phyloP scores from a whole-genome alignment of 495 filamentous ascomycete genomes.

The Eremomyces bilateralis region DNA sequence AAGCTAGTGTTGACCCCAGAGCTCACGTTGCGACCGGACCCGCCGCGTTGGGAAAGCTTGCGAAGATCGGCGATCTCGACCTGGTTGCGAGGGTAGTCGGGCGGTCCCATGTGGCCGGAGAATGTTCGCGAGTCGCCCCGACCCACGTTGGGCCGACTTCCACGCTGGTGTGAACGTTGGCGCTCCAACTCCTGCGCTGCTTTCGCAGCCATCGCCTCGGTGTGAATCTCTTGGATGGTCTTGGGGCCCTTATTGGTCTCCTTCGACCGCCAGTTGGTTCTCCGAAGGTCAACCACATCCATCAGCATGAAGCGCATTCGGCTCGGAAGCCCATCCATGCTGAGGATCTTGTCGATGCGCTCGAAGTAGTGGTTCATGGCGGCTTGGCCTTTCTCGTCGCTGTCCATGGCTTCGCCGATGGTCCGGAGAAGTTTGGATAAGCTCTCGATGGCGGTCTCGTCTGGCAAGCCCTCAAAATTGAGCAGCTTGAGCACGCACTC shows the following conservation, averaged over 20 bases:
- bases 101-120: conserved; percentile 40
- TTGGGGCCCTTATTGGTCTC: conserved; percentile 83
- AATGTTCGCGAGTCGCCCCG: conserved; percentile 74
- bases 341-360: conserved; percentile 61
- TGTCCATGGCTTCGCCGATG: conserved; percentile 69
- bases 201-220: conserved; percentile 56
- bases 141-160: conserved; percentile 41
- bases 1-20: conserved; percentile 33
- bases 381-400: conserved; percentile 43
- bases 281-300: conserved; percentile 74
- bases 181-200: conserved; percentile 40
- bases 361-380: conserved; percentile 91
- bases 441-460: conserved; percentile 90
- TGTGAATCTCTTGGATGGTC: conserved; percentile 78
- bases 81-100: conserved; percentile 51
- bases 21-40: conserved; percentile 34
- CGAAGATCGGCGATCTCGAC: conserved; percentile 79
- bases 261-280: conserved; percentile 57
- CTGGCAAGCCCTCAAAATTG: conserved; percentile 80
- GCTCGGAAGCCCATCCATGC: conserved; percentile 57
- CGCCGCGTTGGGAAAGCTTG: conserved; percentile 37
- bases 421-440: conserved; percentile 80
- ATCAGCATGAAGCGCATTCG: conserved; percentile 88
- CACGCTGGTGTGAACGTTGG: conserved; percentile 34
- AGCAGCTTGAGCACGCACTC: conserved; percentile 94